Evolutionary conservation across 805 yeast genomes (phyloP).

Genomic region (Starmera amethionina): DNA sequence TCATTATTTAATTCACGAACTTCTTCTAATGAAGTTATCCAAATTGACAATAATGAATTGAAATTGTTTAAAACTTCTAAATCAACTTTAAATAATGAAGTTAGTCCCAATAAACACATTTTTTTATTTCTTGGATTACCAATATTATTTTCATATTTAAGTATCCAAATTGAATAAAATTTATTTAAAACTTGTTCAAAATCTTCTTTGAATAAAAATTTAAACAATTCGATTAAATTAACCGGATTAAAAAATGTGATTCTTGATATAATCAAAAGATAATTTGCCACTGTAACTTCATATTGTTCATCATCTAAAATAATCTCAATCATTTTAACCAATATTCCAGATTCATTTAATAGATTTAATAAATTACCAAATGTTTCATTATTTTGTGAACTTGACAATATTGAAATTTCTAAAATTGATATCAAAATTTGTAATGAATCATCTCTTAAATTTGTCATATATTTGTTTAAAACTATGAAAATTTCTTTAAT

Average conservation of each 20-base stretch:
- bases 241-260: slow-evolving; percentile 24
- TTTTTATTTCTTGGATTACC: slow-evolving; percentile 74
- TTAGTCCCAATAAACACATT: slow-evolving; percentile 51
- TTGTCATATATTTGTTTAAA: slow-evolving; percentile 42
- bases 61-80: slow-evolving; percentile 19
- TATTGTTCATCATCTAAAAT: slow-evolving; percentile 22
- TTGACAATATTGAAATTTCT: slow-evolving; percentile 33
- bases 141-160: slow-evolving; percentile 40
- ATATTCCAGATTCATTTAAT: slow-evolving; percentile 18
- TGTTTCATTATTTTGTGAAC: slow-evolving; percentile 10
- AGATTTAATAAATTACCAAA: slow-evolving; percentile 11
- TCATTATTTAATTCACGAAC: slow-evolving; percentile 49
- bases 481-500: slow-evolving; percentile 33
- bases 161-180: slow-evolving; percentile 27
- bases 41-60: slow-evolving; percentile 26
- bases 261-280: slow-evolving; percentile 26
- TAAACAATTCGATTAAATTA: slow-evolving; percentile 15
- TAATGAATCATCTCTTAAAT: slow-evolving; percentile 64
- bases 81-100: slow-evolving; percentile 36
- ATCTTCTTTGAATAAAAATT: slow-evolving; percentile 19
- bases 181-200: slow-evolving; percentile 16
- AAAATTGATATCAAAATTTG: slow-evolving; percentile 42
- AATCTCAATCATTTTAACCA: slow-evolving; percentile 19
- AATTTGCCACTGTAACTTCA: slow-evolving; percentile 21
- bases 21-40: slow-evolving; percentile 61